A percentile compares a stretch with the other conserved stretches of the same genome.
Conservation (phyloP, 2,329 filamentous ascomycete genomes). For the Fusarium buharicum region DNA sequence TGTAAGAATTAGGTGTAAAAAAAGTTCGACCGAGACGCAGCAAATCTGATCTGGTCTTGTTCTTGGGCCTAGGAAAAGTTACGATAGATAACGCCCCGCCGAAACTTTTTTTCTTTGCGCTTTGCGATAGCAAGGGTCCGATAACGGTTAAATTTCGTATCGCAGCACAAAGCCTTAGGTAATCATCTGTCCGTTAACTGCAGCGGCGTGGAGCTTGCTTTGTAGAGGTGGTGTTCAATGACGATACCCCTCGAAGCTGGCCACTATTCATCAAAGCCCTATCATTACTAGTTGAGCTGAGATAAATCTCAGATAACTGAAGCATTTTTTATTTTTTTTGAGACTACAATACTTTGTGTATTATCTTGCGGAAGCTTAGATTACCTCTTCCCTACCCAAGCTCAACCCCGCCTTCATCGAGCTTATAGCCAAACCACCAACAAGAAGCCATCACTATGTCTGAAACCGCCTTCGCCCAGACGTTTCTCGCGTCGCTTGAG, state of each 20-base stretch:
- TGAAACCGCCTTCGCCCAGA: conserved; percentile 86
- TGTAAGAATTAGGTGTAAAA: conserved; percentile 13
- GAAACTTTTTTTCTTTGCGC: conserved; percentile 53
- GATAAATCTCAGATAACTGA: neutral
- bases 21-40: conserved; percentile 31
- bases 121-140: conserved; percentile 42
- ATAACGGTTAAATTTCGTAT: conserved; percentile 52
- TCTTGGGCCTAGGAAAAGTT: conserved; percentile 38
- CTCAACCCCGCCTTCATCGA: conserved; percentile 42
- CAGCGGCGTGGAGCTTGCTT: conserved; percentile 25
- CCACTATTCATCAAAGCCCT: neutral
- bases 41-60: conserved; percentile 33
- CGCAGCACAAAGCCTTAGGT: conserved; percentile 35
- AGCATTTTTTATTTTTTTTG: neutral
- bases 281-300: neutral
- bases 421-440: conserved; percentile 7
- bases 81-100: conserved; percentile 48
- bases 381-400: neutral
- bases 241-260: conserved; percentile 24
- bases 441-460: conserved; percentile 64
- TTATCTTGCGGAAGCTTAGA: neutral
- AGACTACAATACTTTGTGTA: too few relatives aligned
- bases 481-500: conserved; percentile 84
- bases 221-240: conserved; percentile 31
- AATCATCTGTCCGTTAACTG: conserved; percentile 23